These are phyloP conservation scores for Priceomyces medius DNA, from an alignment of 805 yeast species.

Conservation along the genomic window DNA sequence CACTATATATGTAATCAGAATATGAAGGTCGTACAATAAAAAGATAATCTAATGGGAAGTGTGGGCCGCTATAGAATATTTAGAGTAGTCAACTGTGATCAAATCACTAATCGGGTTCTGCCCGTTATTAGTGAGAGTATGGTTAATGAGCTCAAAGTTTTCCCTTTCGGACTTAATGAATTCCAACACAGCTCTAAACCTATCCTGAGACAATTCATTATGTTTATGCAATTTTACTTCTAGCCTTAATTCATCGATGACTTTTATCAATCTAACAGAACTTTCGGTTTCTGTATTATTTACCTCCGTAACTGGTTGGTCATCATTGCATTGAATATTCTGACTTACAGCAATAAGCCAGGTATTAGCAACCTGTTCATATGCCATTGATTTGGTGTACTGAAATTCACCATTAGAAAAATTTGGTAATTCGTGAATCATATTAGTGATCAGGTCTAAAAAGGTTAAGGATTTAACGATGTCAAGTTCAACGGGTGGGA, in stretches of 20 bases:
- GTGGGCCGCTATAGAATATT: slow-evolving; percentile 38
- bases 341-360: slow-evolving; percentile 50
- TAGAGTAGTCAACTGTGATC: slow-evolving; percentile 44
- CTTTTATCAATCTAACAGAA: slow-evolving; percentile 23
- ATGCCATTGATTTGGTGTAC: slow-evolving; percentile 53
- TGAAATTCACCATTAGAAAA: slow-evolving; percentile 59
- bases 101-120: slow-evolving; percentile 30
- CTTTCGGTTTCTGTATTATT: slow-evolving; percentile 13
- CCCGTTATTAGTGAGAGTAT: slow-evolving; percentile 13
- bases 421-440: slow-evolving; percentile 63
- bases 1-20: slow-evolving; percentile 5
- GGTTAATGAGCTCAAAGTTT: slow-evolving; percentile 26
- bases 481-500: slow-evolving; percentile 68
- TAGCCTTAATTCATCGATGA: slow-evolving; percentile 37
- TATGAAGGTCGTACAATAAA: background rate
- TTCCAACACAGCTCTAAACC: slow-evolving; percentile 45
- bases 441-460: slow-evolving; percentile 57
- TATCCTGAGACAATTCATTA: slow-evolving; percentile 42
- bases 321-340: slow-evolving; percentile 18
- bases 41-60: slow-evolving; percentile 21
- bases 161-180: slow-evolving; percentile 41
- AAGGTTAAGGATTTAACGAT: slow-evolving; percentile 56
- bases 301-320: slow-evolving; percentile 5
- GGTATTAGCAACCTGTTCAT: slow-evolving; percentile 58
- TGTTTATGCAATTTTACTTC: slow-evolving; percentile 44